phyloP scores from a whole-genome alignment of 768 basidiomycete species.

The Macrolepiota albuminosa region DNA sequence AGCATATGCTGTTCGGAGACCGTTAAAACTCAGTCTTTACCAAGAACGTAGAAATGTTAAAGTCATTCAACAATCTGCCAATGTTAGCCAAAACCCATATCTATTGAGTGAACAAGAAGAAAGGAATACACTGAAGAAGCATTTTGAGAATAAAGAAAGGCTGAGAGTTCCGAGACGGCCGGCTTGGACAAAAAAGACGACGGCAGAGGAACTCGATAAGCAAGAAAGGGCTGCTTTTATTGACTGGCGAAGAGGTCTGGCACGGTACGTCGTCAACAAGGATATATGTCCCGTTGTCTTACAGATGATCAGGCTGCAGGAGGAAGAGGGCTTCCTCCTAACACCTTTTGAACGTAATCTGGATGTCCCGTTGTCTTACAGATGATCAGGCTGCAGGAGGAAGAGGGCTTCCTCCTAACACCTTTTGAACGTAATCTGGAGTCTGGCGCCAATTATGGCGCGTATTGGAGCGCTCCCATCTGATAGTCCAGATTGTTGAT shows the following conservation, averaged over 20 bases:
- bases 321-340: slow-evolving; percentile 80
- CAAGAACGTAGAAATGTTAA: slow-evolving; percentile 78
- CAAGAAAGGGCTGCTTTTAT: slow-evolving; percentile 90
- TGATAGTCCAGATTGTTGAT: slow-evolving; percentile 94
- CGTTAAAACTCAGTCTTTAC: slow-evolving; percentile 2
- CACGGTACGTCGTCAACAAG: slow-evolving; percentile 59
- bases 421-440: slow-evolving; percentile 95
- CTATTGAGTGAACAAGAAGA: slow-evolving; percentile 84
- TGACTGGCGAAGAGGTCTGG: slow-evolving; percentile 89
- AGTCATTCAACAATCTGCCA: slow-evolving; percentile 58
- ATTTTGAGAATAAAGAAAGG: slow-evolving; percentile 65
- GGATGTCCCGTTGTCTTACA: slow-evolving; percentile 33
- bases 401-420: slow-evolving; percentile 82
- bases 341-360: slow-evolving; percentile 97
- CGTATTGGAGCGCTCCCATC: slow-evolving; percentile 90
- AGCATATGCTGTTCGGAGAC: not conserved
- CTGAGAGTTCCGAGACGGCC: slow-evolving; percentile 89
- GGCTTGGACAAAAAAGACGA: slow-evolving; percentile 81
- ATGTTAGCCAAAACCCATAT: slow-evolving; percentile 72
- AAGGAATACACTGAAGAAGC: slow-evolving; percentile 63
- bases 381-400: slow-evolving; percentile 70
- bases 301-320: slow-evolving; percentile 61
- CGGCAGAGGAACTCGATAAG: slow-evolving; percentile 72
- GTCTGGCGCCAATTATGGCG: slow-evolving; percentile 99
- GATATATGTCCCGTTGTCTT: not conserved